Evolutionary conservation across 306 rosid species (phyloP), one percentile per base, ranked within the genome.

Genomic region (Malus sylvestris): DNA sequence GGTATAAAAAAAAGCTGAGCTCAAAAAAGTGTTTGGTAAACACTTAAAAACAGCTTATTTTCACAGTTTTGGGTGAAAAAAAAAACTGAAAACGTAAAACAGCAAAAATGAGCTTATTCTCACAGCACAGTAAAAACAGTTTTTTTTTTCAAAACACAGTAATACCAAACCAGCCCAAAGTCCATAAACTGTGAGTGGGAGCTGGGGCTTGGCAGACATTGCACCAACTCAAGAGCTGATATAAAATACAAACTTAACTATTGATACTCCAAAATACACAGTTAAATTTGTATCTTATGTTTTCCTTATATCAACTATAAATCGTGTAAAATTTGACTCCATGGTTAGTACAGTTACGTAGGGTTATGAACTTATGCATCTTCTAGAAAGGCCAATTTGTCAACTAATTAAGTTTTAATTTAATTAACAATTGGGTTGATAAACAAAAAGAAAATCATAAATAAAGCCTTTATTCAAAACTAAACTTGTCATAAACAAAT

Each of bases 381-480:
- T 44, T 68, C 11, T 12, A 6, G 33, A 45, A 68, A 58, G 64
- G 42, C 57, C 60, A 20, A 27, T 68, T 57, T 49, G 79, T 60
- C 83, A 68, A 74, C 71, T 49, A 49, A 49, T 15, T 42, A 32
- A 60, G 67, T 67, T 74, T 68, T 58, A 68, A 68, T 74, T 80
- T 80, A 74, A 74, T 66, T 20, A 67, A 73, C 51, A 20, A 20
- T 57, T 64, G 81, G 63, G 74, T 12, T 46, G 55, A 5, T 64
- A 3, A 55, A 38, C 42, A 7, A 20, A 55, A 20, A 3, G 4
- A 55, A 55, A 0, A 18, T 25, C 11, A 8, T 4, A 10, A 16
- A 63, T 74, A 49, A 49, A 49, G 49, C n/a, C 55, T 67, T 32
- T 32, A 60, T 61, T 70, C 22, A 53, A 32, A 61, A 49, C 61